Evolutionary conservation across 2,329 filamentous ascomycete genomes (phyloP).

Genomic region (Sordariomycetes sp.): DNA sequence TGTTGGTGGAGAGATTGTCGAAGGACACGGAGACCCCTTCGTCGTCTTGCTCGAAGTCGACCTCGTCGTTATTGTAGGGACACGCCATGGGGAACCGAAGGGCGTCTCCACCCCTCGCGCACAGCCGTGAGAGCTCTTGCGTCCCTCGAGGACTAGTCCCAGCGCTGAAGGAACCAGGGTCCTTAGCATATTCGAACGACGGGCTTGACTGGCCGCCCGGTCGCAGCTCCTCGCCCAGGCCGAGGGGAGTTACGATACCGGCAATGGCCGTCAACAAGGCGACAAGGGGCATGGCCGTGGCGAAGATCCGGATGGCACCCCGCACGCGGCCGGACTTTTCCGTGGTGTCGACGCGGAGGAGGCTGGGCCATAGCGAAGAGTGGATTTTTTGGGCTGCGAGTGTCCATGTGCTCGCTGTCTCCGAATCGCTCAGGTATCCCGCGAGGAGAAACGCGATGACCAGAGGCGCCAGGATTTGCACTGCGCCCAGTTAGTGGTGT

Average conservation of each 20-base stretch:
- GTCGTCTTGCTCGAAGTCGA: constrained; percentile 8
- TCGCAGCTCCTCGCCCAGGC: constrained; percentile 25
- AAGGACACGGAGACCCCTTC: constrained; percentile 13
- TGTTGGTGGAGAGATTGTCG: constrained; percentile 9
- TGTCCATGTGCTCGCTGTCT: constrained; percentile 23
- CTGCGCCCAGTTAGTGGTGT: constrained; percentile 10
- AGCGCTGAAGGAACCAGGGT: constrained; percentile 22
- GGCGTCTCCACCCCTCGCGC: neutral
- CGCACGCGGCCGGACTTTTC: constrained; percentile 17
- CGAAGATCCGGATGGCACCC: constrained; percentile 8
- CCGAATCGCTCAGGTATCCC: constrained; percentile 21
- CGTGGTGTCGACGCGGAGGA: constrained; percentile 25
- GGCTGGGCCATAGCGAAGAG: constrained; percentile 26
- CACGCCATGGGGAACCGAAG: constrained; percentile 15
- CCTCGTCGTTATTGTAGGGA: constrained; percentile 11
- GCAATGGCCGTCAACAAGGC: constrained; percentile 24
- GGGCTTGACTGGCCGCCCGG: neutral
- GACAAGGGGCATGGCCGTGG: constrained; percentile 13
- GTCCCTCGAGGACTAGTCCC: constrained; percentile 24
- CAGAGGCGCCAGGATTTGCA: constrained; percentile 23
- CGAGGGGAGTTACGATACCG: constrained; percentile 33
- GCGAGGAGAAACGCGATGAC: constrained; percentile 23
- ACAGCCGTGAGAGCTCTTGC: constrained; percentile 10
- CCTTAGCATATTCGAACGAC: constrained; percentile 24
- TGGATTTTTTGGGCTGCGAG: constrained; percentile 18